Evolutionary conservation across 2,329 filamentous ascomycete genomes (phyloP), one percentile per base, ranked within the genome.

Genomic region (Fusarium sarcochroum): DNA sequence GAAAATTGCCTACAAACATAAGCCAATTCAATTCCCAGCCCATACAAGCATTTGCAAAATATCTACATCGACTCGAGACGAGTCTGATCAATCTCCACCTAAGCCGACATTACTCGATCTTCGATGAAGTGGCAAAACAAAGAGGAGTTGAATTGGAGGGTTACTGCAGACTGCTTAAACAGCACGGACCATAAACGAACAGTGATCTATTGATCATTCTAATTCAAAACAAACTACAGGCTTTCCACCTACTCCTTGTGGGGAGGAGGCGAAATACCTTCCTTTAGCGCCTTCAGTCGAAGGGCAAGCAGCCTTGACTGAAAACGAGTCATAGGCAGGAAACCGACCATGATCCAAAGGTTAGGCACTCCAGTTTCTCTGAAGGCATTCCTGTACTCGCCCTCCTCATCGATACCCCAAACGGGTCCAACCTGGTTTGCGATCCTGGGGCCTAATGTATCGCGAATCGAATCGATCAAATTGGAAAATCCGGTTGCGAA

Each of bases 51-150:
- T 52, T 68, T 11, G 18, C 15, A 2, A 10, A 23, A 11, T 32
- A n/a, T 0, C 34, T 72, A 1, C 11, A 6, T 15, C 18, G 32
- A 6, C 44, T 49, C 1, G 30, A 41, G 2, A 14, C 30, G 0
- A 42, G 48, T 6, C 20, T 46, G 4, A 15, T 6, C 13, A 17
- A 25, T n/a, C n/a, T n/a, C 3, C 1, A 2, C 11, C 20, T 4
- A 6, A 14, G 9, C 3, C 15, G 7, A 4, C 81, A 84, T 51
- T 80, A 79, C 0, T 85, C 85, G 0, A 84, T 86, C 0, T 75
- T 91, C 1, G 83, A 90, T 47, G 89, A 92, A 55, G 89, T 86
- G 0, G 84, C 86, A 38, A 83, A 86, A 59, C 87, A 90, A 66
- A 78, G 88, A 17, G 88, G 91, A 62, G 82, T 90, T 0, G 87